Evolutionary conservation across 176 grass and related monocot genomes (phyloP), one percentile per base, ranked within the genome.

Genomic region (Rhynchospora pubera): DNA sequence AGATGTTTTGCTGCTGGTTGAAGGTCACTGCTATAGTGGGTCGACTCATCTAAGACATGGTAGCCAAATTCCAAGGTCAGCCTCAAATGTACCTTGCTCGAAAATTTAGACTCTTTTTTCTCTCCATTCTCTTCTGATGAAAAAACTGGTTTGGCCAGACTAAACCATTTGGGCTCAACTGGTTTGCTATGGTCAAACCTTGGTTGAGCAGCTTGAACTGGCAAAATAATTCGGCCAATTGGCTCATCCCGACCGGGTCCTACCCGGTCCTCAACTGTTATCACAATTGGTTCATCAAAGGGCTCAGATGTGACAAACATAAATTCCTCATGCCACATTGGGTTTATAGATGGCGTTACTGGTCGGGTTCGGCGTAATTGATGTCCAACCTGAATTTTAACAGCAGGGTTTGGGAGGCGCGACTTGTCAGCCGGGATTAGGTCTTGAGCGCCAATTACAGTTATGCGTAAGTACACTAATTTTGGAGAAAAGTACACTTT

Each of bases 401-500:
- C 77, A 69, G 5, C 83, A 50, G 86, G 78, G 86, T 32, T 87
- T 87, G 89, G 83, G 48, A 89, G 87, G 32, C 95, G 90, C 3
- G 87, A 93, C 5, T 84, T 60, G 82, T 98, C 95, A 45, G 64
- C 43, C 5, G 92, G 92, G 18, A 94, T 67, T 58, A 98, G 87
- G 86, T 98, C 95, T 88, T 94, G 95, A 14, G 92, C 95, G 30
- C 47, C 90, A 57, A 94, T 65, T 39, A 82, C 87, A 12, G 72
- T 63, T 24, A 98, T 87, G 1, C 92, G 90, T 51, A 98, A 89
- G 84, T 98, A 98, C 0, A 91, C 77, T 64, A 98, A 92, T 84
- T 90, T 98, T 50, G 95, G 95, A 13, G 95, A 94, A 85, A 98
- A 94, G 82, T 98, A 98, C 6, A 98, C 95, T 88, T 98, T 93